Evolutionary conservation across 352 stramenopile genomes (phyloP), one percentile per base, ranked within the genome.

Genomic region (Pythium pectinolyticum): DNA sequence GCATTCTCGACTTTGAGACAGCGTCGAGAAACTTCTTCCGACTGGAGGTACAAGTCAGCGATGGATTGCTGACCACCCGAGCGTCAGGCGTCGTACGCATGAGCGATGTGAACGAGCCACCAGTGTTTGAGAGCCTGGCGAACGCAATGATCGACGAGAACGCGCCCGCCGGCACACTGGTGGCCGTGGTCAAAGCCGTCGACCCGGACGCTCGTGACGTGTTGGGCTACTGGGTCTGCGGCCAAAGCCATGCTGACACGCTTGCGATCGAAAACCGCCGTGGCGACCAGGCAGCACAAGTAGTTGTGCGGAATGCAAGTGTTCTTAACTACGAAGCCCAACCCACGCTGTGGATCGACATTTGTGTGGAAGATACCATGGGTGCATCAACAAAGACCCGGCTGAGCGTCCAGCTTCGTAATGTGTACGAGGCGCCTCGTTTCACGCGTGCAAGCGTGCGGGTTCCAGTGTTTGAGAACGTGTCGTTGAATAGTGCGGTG

Each of bases 401-500:
- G 35, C 56, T 84, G 12, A 48, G 15, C 2, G 34, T 85, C 2
- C 57, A 54, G 22, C 59, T 88, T 20, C 11, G 64, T 1, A 85
- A 88, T 39, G 77, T 88, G n/a, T 79, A 74, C 22, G 79, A 88
- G 41, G 69, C 77, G 0, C 70, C 77, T 14, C 77, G 65, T 4
- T 85, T 88, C 35, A 70, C 53, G 0, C 53, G 65, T 9, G 49
- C 70, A 9, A 24, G 57, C 1, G 35, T 83, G n/a, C 51, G 59
- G 7, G 70, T 85, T 25, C 28, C 35, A 4, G 54, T 77, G 11
- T 40, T 51, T 2, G 79, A 88, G 55, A 67, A 78, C 5, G 31
- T 73, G 1, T 17, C 59, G 1, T 20, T 65, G 3, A 51, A 39
- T 14, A 9, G 5, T 24, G 22, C 28, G 7, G 30, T 75, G 14